Evolutionary conservation across 768 basidiomycete genomes (phyloP).

Genomic region (Hericium erinaceus): DNA sequence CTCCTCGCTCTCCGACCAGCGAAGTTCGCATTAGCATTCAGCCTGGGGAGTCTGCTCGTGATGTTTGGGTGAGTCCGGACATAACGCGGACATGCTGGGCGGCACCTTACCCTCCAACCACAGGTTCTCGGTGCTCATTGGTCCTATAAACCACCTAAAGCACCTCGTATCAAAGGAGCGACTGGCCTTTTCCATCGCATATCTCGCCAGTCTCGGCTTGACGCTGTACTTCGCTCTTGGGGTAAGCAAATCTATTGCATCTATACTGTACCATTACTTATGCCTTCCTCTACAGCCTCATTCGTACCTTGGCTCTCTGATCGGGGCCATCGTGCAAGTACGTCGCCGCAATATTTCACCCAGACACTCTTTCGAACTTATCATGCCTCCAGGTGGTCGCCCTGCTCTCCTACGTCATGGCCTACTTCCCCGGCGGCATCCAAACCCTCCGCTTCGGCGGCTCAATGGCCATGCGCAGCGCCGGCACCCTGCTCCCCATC

Average conservation of each 20-base stretch:
- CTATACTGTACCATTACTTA: neutral
- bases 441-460: constrained; percentile 76
- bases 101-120: neutral
- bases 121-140: constrained; percentile 79
- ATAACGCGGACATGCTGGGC: neutral
- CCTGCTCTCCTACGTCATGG: constrained; percentile 80
- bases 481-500: constrained; percentile 73
- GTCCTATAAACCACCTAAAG: constrained; percentile 87
- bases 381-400: constrained; percentile 52
- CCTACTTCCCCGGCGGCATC: constrained; percentile 90
- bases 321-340: constrained; percentile 76
- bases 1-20: constrained; percentile 64
- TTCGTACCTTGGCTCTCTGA: constrained; percentile 79
- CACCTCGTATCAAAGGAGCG: constrained; percentile 79
- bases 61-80: constrained; percentile 71
- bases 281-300: constrained; percentile 41
- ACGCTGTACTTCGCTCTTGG: constrained; percentile 91
- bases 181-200: constrained; percentile 75
- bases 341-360: neutral
- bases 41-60: constrained; percentile 84
- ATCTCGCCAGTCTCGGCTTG: constrained; percentile 73
- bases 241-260: constrained; percentile 36
- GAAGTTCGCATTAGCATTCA: constrained; percentile 88
- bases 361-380: neutral
- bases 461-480: constrained; percentile 75